phyloP scores from a whole-genome alignment of 2,329 filamentous ascomycete species.

The Monilinia polystroma region DNA sequence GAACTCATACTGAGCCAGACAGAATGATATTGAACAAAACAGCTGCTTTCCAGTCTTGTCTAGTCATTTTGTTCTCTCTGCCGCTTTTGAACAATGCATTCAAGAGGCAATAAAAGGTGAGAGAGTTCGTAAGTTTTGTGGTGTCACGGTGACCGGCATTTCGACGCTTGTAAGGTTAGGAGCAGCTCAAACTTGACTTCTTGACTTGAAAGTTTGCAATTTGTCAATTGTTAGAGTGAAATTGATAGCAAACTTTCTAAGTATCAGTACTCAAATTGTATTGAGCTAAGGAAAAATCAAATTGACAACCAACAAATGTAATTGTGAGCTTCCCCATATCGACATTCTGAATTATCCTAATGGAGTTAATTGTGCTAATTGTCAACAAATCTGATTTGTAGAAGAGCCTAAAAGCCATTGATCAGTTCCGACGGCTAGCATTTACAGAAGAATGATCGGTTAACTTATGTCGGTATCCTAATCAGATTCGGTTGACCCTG shows the following conservation, averaged over 20 bases:
- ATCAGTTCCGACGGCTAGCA: not conserved
- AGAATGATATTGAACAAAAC: too few species aligned
- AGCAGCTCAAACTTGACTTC: too few species aligned
- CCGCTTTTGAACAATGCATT: too few species aligned
- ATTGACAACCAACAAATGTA: not conserved
- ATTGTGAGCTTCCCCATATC: not conserved
- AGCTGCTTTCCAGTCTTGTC: too few species aligned
- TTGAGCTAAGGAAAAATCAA: not conserved
- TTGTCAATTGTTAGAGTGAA: too few species aligned
- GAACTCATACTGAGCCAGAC: too few species aligned
- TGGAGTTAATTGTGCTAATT: not conserved
- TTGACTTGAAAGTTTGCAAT: too few species aligned
- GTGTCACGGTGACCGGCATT: too few species aligned
- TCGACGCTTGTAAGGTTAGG: too few species aligned
- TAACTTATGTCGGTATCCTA: not conserved
- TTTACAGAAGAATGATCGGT: not conserved
- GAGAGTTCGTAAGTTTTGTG: too few species aligned
- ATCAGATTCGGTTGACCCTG: slow-evolving; percentile 26
- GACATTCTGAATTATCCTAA: not conserved
- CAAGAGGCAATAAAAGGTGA: too few species aligned
- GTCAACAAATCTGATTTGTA: not conserved
- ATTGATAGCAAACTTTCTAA: not conserved
- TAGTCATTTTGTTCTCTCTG: too few species aligned
- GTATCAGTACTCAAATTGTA: not conserved
- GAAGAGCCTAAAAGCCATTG: not conserved